phyloP scores from a whole-genome alignment of 2,329 filamentous ascomycete species.

The Hypomyces perniciosus region DNA sequence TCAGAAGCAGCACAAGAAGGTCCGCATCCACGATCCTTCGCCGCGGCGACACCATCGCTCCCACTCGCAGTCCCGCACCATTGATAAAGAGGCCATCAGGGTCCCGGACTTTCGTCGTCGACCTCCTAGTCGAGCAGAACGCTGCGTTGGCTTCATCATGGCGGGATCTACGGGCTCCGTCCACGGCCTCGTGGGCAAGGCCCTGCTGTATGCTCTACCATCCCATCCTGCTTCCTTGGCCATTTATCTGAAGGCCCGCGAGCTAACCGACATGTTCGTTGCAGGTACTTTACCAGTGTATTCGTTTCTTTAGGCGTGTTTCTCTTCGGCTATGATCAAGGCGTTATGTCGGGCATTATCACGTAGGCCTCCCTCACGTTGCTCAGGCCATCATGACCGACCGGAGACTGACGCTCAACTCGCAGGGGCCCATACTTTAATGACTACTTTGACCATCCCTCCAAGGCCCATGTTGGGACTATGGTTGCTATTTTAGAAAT shows the following conservation, averaged over 20 bases:
- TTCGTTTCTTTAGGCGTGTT: conserved; percentile 84
- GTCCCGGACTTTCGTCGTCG: conserved; percentile 64
- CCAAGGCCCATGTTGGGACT: conserved; percentile 80
- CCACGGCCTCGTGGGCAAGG: conserved; percentile 91
- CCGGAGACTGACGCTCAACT: conserved; percentile 18
- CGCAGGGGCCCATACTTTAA: conserved; percentile 79
- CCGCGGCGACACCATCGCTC: conserved; percentile 33
- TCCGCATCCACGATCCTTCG: conserved; percentile 57
- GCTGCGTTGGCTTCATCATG: conserved; percentile 78
- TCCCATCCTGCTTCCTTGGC: not conserved
- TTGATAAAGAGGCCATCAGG: conserved; percentile 72
- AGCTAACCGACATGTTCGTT: conserved; percentile 13
- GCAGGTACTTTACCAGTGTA: conserved; percentile 89
- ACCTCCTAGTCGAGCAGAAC: conserved; percentile 60
- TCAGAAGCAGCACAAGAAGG: conserved; percentile 49
- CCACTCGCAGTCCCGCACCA: conserved; percentile 34
- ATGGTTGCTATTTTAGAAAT: conserved; percentile 97
- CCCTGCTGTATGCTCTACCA: conserved; percentile 64
- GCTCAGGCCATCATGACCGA: not conserved
- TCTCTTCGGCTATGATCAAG: conserved; percentile 84
- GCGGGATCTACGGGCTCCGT: conserved; percentile 68
- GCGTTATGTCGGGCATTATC: conserved; percentile 74
- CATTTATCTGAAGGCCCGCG: conserved; percentile 7
- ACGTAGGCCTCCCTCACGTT: conserved; percentile 42
- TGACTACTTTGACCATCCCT: conserved; percentile 87